phyloP scores from a whole-genome alignment of 2,329 filamentous ascomycete genomes.

The Ceratocystis huliohia region DNA sequence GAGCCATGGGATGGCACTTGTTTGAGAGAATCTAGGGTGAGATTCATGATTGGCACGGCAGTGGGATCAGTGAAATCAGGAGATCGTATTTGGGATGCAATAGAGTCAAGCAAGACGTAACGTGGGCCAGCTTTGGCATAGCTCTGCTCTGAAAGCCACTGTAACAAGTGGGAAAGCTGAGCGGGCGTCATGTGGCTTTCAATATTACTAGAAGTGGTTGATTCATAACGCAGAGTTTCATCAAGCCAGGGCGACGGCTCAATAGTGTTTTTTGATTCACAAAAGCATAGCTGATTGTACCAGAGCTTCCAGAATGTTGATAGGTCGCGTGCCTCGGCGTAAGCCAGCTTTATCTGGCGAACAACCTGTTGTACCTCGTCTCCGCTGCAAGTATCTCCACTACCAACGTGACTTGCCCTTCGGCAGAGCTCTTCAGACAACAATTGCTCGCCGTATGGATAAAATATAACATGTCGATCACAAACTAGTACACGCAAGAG shows the following conservation, averaged over 20 bases:
- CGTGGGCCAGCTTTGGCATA: slow-evolving; percentile 27
- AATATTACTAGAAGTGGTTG: slow-evolving; percentile 24
- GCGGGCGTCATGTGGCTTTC: slow-evolving; percentile 34
- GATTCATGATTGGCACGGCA: slow-evolving; percentile 30
- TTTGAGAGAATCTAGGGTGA: slow-evolving; percentile 25
- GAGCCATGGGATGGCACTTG: slow-evolving; percentile 26
- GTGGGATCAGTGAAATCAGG: slow-evolving; percentile 35
- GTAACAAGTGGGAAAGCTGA: slow-evolving; percentile 34
- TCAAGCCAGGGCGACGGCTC: slow-evolving; percentile 28
- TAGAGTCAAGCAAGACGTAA: slow-evolving; percentile 33
- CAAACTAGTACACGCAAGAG: slow-evolving; percentile 33
- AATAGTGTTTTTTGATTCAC: slow-evolving; percentile 26
- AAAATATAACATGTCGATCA: slow-evolving; percentile 37
- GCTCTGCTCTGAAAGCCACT: slow-evolving; percentile 32
- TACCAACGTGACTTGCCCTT: slow-evolving; percentile 23
- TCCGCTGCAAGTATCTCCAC: slow-evolving; percentile 21
- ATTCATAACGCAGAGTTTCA: slow-evolving; percentile 18
- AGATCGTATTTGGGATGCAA: slow-evolving; percentile 32
- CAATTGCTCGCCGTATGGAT: slow-evolving; percentile 29
- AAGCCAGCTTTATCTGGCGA: slow-evolving; percentile 30
- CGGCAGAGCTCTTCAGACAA: slow-evolving; percentile 32
- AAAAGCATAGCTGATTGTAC: slow-evolving; percentile 33
- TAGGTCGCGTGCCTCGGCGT: slow-evolving; percentile 35
- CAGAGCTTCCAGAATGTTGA: slow-evolving; percentile 38
- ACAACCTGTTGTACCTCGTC: slow-evolving; percentile 24